Evolutionary conservation across 1,284 basidiomycete genomes (phyloP).

Genomic region (Cryptococcus deneoformans): DNA sequence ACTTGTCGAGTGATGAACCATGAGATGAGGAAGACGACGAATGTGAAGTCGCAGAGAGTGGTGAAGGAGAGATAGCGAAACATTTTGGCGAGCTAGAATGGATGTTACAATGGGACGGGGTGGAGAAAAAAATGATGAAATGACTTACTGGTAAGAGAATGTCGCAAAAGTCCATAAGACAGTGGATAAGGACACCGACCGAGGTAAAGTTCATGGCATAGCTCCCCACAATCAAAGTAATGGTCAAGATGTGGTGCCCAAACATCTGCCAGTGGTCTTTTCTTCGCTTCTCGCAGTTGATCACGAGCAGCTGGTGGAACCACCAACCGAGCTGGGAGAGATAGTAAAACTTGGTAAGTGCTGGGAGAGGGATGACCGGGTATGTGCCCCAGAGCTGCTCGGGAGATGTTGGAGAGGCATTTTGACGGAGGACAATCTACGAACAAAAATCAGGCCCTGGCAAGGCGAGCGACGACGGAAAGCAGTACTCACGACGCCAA

Average conservation of each 20-base stretch:
- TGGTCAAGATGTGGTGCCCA: slow-evolving; percentile 88
- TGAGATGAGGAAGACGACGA: slow-evolving; percentile 77
- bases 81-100: slow-evolving; percentile 80
- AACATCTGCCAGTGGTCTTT: slow-evolving; percentile 98
- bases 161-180: slow-evolving; percentile 92
- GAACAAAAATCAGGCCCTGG: neutral
- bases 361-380: slow-evolving; percentile 75
- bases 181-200: slow-evolving; percentile 81
- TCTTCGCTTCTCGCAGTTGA: slow-evolving; percentile 88
- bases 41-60: slow-evolving; percentile 69
- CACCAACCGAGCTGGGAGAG: slow-evolving; percentile 91
- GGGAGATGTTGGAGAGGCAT: slow-evolving; percentile 70
- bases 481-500: slow-evolving; percentile 70
- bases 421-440: slow-evolving; percentile 72
- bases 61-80: slow-evolving; percentile 72
- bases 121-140: neutral
- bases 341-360: slow-evolving; percentile 85
- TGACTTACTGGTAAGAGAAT: slow-evolving; percentile 80
- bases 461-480: neutral
- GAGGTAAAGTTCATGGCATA: slow-evolving; percentile 84
- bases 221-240: slow-evolving; percentile 70
- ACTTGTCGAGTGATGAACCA: slow-evolving; percentile 86
- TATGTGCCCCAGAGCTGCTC: slow-evolving; percentile 75
- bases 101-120: neutral
- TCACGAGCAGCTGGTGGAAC: slow-evolving; percentile 83